Percentiles rank a stretch among this genome's conserved stretches.
Conservation (phyloP, 2,329 filamentous ascomycete genomes). For the Colletotrichum chlorophyti region DNA sequence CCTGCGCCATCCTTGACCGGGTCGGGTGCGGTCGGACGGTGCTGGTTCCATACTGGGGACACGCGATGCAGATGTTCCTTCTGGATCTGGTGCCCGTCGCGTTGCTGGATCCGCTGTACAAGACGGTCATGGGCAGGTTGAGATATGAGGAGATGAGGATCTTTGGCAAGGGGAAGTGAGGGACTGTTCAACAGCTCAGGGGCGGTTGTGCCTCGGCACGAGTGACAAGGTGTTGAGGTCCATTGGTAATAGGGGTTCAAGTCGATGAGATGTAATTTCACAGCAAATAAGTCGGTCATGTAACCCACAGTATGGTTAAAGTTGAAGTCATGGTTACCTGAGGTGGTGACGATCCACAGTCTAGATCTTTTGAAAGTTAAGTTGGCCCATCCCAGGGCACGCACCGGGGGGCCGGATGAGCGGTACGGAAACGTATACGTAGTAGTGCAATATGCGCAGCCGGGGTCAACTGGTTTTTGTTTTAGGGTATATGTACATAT, state of each 20-base stretch:
- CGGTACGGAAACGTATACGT: no score
- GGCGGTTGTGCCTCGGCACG: no score
- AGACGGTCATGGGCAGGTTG: neutral
- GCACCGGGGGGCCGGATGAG: no score
- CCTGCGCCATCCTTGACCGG: slow-evolving; percentile 19
- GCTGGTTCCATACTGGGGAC: slow-evolving; percentile 20
- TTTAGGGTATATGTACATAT: no score
- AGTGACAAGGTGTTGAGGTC: no score
- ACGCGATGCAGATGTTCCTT: slow-evolving; percentile 3
- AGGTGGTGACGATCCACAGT: neutral
- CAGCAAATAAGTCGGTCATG: no score
- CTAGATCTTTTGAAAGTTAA: neutral
- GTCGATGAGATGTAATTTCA: no score
- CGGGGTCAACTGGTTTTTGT: no score
- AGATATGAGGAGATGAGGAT: slow-evolving; percentile 10
- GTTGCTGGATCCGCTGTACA: neutral
- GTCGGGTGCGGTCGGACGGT: slow-evolving; percentile 17
- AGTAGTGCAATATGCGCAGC: no score
- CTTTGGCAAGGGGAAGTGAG: slow-evolving; percentile 11
- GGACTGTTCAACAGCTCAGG: neutral
- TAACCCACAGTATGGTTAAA: slow-evolving; percentile 1
- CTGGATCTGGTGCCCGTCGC: slow-evolving; percentile 10
- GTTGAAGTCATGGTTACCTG: slow-evolving; percentile 26
- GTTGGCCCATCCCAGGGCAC: neutral
- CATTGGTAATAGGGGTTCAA: no score